A percentile compares a stretch with the other conserved stretches of the same genome.
phyloP scores from a whole-genome alignment of 306 rosid species.

The Trifolium subterraneum region DNA sequence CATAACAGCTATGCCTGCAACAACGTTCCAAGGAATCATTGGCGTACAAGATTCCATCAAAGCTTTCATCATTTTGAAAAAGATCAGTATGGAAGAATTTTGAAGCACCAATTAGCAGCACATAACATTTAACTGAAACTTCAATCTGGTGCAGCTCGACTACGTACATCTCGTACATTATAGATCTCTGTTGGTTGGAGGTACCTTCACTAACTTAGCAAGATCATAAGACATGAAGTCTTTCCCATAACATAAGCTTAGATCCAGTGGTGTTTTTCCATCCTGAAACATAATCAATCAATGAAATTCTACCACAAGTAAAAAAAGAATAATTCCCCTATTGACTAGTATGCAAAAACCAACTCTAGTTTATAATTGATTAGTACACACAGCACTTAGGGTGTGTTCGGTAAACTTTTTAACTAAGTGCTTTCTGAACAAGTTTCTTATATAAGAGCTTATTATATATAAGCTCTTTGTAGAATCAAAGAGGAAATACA shows the following conservation, averaged over 20 bases:
- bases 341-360: background rate
- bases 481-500: background rate
- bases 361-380: slow-evolving; percentile 19
- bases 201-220: slow-evolving; percentile 70
- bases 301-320: slow-evolving; percentile 25
- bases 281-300: slow-evolving; percentile 61
- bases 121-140: slow-evolving; percentile 26
- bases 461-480: background rate
- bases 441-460: background rate
- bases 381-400: background rate
- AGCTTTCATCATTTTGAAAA: slow-evolving; percentile 36
- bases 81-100: slow-evolving; percentile 20
- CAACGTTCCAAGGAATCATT: slow-evolving; percentile 24
- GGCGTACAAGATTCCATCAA: background rate
- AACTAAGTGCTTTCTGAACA: background rate
- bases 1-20: slow-evolving; percentile 29
- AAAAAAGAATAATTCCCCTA: background rate
- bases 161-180: slow-evolving; percentile 40
- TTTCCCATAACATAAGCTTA: slow-evolving; percentile 84
- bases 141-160: slow-evolving; percentile 7
- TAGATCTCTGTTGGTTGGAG: slow-evolving; percentile 51
- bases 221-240: slow-evolving; percentile 88
- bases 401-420: background rate
- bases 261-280: slow-evolving; percentile 83
- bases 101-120: slow-evolving; percentile 24